Percentiles rank a stretch among this genome's conserved stretches.
phyloP scores from a whole-genome alignment of 169 alveolate genomes.

The Plasmodium ovale region DNA sequence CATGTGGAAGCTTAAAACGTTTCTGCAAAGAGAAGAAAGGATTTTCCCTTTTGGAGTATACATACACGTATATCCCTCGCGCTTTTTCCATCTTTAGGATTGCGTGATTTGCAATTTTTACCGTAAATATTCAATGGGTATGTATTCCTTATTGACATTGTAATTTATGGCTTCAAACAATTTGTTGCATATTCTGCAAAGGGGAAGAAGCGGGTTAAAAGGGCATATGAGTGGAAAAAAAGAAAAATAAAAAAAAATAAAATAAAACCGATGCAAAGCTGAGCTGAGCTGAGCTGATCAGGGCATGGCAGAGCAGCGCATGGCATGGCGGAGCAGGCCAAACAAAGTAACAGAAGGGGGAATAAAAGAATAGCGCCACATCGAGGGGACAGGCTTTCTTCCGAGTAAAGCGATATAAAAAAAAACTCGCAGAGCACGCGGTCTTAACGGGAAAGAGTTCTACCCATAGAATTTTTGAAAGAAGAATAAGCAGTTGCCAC shows the following conservation, averaged over 20 bases:
- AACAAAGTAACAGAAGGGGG: too few relatives aligned
- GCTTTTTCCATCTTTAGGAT: neutral
- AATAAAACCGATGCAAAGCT: too few relatives aligned
- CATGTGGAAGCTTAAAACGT: constrained; percentile 46
- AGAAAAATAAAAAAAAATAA: neutral
- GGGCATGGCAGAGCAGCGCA: too few relatives aligned
- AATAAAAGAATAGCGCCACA: too few relatives aligned
- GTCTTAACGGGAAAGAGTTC: too few relatives aligned
- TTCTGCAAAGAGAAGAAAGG: constrained; percentile 21
- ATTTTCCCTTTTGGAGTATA: neutral
- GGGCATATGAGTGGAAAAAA: neutral
- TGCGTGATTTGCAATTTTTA: neutral
- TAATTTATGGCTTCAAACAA: constrained; percentile 60
- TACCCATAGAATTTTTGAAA: too few relatives aligned
- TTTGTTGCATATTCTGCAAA: constrained; percentile 40
- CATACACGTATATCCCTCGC: constrained; percentile 3
- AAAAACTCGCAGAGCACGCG: too few relatives aligned
- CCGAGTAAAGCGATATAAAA: too few relatives aligned
- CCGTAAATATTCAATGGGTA: constrained; percentile 69
- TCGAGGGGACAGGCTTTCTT: too few relatives aligned
- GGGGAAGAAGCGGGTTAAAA: neutral
- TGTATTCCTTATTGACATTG: constrained; percentile 65
- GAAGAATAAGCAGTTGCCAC: too few relatives aligned
- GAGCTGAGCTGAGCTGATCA: too few relatives aligned
- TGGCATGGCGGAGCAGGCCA: too few relatives aligned